These are phyloP conservation scores for Pleodorina starrii DNA, from an alignment of 139 green algal species.

Conservation along the genomic window DNA sequence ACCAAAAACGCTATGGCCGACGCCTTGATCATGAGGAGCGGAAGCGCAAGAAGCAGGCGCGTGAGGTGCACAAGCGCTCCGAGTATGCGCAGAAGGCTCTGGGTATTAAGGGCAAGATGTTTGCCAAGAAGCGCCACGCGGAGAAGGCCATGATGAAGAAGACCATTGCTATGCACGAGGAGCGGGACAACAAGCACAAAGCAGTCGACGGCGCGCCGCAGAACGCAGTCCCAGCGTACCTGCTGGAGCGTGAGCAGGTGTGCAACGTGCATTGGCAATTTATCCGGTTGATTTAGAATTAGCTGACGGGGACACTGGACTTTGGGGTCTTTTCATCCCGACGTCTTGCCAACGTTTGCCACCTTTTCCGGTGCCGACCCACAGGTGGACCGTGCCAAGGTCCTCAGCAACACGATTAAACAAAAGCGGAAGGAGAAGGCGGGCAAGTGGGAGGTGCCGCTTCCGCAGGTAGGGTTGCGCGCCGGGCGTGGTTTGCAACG, in stretches of 20 bases:
- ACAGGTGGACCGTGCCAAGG: constrained; percentile 95
- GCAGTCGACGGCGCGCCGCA: constrained; percentile 89
- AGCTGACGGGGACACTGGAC: neutral
- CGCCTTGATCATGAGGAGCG: constrained; percentile 90
- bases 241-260: constrained; percentile 98
- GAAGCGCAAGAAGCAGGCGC: constrained; percentile 96
- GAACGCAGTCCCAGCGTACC: constrained; percentile 96
- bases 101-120: constrained; percentile 98
- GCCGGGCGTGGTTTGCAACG: no score
- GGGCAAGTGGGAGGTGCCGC: constrained; percentile 99
- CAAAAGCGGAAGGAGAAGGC: constrained; percentile 99
- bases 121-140: constrained; percentile 95
- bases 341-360: neutral
- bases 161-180: constrained; percentile 98
- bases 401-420: constrained; percentile 99
- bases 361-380: neutral
- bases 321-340: neutral
- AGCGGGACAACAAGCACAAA: constrained; percentile 95
- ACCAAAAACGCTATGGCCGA: constrained; percentile 94
- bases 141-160: constrained; percentile 99
- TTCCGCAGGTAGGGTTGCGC: constrained; percentile 97
- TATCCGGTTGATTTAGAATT: neutral
- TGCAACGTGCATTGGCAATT: neutral
- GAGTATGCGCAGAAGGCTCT: constrained; percentile 88
- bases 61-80: constrained; percentile 92